Base-by-base conservation (phyloP, 2,329 filamentous ascomycete species). In the Trichoderma harzianum region DNA sequence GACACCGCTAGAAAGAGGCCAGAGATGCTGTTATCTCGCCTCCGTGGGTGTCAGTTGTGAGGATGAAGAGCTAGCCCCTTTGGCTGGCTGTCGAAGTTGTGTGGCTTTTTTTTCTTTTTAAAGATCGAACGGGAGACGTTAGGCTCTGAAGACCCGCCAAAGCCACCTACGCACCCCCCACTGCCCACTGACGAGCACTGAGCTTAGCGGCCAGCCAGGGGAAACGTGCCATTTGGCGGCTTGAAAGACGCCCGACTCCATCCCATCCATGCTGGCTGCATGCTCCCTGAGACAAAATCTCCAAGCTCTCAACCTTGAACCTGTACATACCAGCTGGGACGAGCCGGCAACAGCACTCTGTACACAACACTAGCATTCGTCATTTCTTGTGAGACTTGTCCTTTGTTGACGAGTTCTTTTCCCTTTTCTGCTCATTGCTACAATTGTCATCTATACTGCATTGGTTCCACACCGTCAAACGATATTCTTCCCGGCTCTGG, bases 261-360 rank as follows among this genome's bases (percentile, higher is more conserved):
- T 69, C 55, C 55, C 51, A 57, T 60, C 28, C 28, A 60, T 62
- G 60, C 60, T 61, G 47, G 64, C 30, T 57, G 47, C 47, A 63
- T 66, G 58, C 67, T 70, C 67, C 69, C 69, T 70, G 68, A 71
- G 69, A 71, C 69, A 71, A 71, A 71, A 60, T 64, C 62, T 71
- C 62, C 53, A 66, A 71, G 62, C 62, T 71, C 61, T 57, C 62
- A 34, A 65, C 61, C 28, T 66, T 66, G 62, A 60, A 57, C 68
- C 68, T 57, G 68, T 70, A 71, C 69, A 71, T 71, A 71, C 61
- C 69, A 57, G 58, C 61, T 43, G 53, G 61, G 62, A 60, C n/a
- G 36, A 60, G 69, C 51, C 62, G 26, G 39, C 69, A 70, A 43
- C 69, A 64, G 32, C 60, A 57, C 67, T 64, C 55, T 68, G 53